Percentiles rank a stretch among this genome's conserved stretches.
phyloP scores from a whole-genome alignment of 257 asterid genomes.

The Forsythia viridissima region DNA sequence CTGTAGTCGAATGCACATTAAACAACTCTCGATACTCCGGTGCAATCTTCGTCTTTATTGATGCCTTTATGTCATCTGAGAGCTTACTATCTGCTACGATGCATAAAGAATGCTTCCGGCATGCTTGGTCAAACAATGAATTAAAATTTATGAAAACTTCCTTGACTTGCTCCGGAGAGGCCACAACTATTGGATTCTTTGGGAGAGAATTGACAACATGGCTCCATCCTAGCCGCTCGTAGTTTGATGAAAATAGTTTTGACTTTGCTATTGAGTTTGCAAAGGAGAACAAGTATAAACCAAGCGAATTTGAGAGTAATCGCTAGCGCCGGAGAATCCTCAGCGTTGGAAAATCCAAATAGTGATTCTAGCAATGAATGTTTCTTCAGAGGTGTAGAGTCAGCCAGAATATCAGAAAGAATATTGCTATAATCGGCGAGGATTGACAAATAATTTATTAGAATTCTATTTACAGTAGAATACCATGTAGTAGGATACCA shows the following conservation, averaged over 20 bases:
- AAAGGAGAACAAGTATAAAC: slow-evolving; percentile 32
- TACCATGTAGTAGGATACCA: too few species aligned
- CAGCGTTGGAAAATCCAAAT: slow-evolving; percentile 24
- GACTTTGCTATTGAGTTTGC: slow-evolving; percentile 37
- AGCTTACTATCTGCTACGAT: slow-evolving; percentile 32
- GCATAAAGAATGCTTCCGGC: slow-evolving; percentile 30
- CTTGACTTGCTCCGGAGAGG: slow-evolving; percentile 23
- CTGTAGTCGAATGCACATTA: neutral
- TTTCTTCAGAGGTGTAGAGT: slow-evolving; percentile 15
- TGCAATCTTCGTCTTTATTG: slow-evolving; percentile 18
- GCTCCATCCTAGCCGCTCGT: slow-evolving; percentile 40
- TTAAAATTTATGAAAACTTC: slow-evolving; percentile 37
- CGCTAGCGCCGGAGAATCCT: slow-evolving; percentile 15
- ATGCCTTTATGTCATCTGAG: slow-evolving; percentile 28
- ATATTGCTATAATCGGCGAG: slow-evolving; percentile 47
- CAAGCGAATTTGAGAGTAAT: slow-evolving; percentile 34
- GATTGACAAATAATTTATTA: slow-evolving; percentile 12
- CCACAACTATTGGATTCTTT: slow-evolving; percentile 17
- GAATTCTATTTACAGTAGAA: too few species aligned
- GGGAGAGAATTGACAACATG: slow-evolving; percentile 31
- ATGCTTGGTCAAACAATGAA: slow-evolving; percentile 31
- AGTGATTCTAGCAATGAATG: slow-evolving; percentile 19
- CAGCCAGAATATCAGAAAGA: slow-evolving; percentile 31
- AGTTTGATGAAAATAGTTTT: slow-evolving; percentile 25
- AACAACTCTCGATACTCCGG: slow-evolving; percentile 28